Conservation (phyloP, 1,139 yeast genomes). For the Protomyces inouyei region DNA sequence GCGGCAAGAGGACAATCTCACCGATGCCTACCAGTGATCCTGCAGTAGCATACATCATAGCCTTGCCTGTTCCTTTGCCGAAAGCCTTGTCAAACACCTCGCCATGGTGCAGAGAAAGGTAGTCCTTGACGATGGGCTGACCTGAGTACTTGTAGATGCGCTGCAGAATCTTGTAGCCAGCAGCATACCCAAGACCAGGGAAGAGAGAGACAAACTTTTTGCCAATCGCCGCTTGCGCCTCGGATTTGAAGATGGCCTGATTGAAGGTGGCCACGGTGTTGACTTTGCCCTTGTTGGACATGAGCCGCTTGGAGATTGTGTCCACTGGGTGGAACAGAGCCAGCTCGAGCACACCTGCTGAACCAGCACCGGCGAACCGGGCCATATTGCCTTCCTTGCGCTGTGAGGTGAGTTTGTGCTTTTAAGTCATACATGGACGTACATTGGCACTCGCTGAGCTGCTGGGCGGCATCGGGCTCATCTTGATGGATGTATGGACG, state of each 20-base stretch:
- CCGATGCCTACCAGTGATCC: slow-evolving; percentile 91
- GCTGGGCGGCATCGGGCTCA: slow-evolving; percentile 24
- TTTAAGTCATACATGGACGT: neutral
- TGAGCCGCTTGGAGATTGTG: slow-evolving; percentile 93
- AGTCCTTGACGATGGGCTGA: slow-evolving; percentile 94
- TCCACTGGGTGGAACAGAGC: slow-evolving; percentile 97
- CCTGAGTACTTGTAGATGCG: slow-evolving; percentile 99
- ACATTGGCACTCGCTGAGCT: slow-evolving; percentile 14
- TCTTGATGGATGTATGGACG: neutral
- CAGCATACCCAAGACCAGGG: slow-evolving; percentile 98
- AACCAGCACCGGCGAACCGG: slow-evolving; percentile 90
- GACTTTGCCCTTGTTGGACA: slow-evolving; percentile 83
- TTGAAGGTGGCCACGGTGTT: slow-evolving; percentile 63
- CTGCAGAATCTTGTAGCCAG: slow-evolving; percentile 90
- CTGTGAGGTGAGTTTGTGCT: neutral
- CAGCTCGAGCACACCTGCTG: slow-evolving; percentile 95
- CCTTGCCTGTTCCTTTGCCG: slow-evolving; percentile 95
- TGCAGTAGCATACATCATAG: slow-evolving; percentile 92
- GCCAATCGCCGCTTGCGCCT: slow-evolving; percentile 65
- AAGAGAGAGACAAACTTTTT: slow-evolving; percentile 75
- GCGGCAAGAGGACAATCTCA: slow-evolving; percentile 89
- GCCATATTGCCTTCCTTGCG: slow-evolving; percentile 53
- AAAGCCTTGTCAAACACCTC: slow-evolving; percentile 65
- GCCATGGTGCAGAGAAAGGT: slow-evolving; percentile 69
- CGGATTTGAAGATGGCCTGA: slow-evolving; percentile 77